A percentile compares a stretch with the other conserved stretches of the same genome.
Conservation (phyloP, 306 rosid genomes). For the Clitoria ternatea region DNA sequence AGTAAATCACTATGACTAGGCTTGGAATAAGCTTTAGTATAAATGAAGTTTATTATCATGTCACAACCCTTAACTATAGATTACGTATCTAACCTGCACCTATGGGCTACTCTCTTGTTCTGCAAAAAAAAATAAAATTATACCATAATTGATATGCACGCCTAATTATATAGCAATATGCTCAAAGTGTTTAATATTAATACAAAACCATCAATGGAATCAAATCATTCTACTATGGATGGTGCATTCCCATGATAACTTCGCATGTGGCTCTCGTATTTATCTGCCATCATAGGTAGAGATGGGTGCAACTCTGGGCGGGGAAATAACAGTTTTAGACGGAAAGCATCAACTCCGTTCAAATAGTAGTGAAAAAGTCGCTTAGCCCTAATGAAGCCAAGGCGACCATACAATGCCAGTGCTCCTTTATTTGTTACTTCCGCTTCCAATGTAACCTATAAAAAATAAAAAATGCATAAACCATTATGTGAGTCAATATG, state of each 20-base stretch:
- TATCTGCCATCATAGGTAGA: slow-evolving; percentile 29
- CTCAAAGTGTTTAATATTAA: background rate
- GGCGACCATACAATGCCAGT: slow-evolving; percentile 85
- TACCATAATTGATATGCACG: background rate
- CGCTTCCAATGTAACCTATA: slow-evolving; percentile 87
- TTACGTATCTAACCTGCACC: no score
- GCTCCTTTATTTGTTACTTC: slow-evolving; percentile 99
- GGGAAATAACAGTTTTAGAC: slow-evolving; percentile 79
- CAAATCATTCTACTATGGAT: slow-evolving; percentile 25
- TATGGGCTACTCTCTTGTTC: no score
- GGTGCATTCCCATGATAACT: slow-evolving; percentile 19
- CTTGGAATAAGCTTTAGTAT: no score
- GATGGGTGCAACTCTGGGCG: slow-evolving; percentile 41
- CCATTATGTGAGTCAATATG: background rate
- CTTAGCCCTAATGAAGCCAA: slow-evolving; percentile 90
- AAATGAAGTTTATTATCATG: no score
- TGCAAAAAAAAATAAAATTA: background rate
- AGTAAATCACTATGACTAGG: no score
- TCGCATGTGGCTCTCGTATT: slow-evolving; percentile 20
- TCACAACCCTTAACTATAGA: no score
- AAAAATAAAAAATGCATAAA: background rate
- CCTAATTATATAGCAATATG: background rate
- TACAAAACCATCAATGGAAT: slow-evolving; percentile 3
- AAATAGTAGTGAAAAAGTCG: slow-evolving; percentile 90
- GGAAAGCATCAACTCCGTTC: slow-evolving; percentile 98